These are phyloP conservation scores for Termitomyces sp. DNA, from an alignment of 768 basidiomycete genomes.

Conservation along the genomic window DNA sequence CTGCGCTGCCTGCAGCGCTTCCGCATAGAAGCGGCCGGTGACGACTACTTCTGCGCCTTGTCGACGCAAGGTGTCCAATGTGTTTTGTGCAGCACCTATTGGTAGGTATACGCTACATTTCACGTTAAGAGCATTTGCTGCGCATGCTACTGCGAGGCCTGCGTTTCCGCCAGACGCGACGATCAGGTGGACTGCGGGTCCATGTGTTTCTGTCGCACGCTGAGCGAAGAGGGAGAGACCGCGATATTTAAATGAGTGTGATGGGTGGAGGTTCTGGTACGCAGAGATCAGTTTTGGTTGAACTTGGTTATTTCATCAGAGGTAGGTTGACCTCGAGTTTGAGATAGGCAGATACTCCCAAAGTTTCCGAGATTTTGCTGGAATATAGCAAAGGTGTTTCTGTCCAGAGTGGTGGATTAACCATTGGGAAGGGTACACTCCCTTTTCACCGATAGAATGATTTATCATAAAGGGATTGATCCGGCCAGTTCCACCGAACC, in stretches of 20 bases:
- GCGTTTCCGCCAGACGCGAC: conserved; percentile 82
- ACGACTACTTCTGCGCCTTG: conserved; percentile 58
- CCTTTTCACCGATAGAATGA: too few relatives aligned
- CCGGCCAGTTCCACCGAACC: too few relatives aligned
- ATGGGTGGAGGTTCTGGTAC: conserved; percentile 63
- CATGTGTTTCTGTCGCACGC: conserved; percentile 44
- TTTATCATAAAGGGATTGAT: too few relatives aligned
- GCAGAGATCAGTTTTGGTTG: too few relatives aligned
- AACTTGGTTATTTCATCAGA: background rate
- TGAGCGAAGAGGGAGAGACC: conserved; percentile 64
- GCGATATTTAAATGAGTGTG: conserved; percentile 75
- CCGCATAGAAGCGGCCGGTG: conserved; percentile 53
- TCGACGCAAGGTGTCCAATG: conserved; percentile 44
- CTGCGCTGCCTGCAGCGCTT: conserved; percentile 51
- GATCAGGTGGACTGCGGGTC: conserved; percentile 54
- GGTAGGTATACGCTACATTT: conserved; percentile 71
- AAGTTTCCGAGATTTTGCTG: conserved; percentile 46
- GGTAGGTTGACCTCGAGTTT: conserved; percentile 58
- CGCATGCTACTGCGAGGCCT: conserved; percentile 67
- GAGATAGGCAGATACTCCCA: conserved; percentile 55
- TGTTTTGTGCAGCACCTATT: conserved; percentile 42
- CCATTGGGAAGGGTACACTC: too few relatives aligned
- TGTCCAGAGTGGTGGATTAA: conserved; percentile 35
- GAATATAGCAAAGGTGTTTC: conserved; percentile 69
- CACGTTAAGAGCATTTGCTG: conserved; percentile 49